Conservation (phyloP, 1,284 basidiomycete genomes). For the Ceratobasidium sp. region DNA sequence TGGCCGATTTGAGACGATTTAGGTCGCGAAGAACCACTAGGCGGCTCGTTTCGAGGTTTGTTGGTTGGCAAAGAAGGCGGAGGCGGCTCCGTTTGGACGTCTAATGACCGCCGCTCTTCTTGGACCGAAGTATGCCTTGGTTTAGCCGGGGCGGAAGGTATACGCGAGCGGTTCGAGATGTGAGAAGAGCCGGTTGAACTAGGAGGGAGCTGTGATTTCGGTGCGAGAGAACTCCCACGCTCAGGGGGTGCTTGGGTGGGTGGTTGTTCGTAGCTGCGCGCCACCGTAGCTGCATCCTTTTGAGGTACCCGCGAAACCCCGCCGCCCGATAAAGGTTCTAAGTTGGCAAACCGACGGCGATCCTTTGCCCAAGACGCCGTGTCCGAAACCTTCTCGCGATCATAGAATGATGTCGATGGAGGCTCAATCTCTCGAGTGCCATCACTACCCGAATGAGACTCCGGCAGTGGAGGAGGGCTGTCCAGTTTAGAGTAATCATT, state of each 20-base stretch:
- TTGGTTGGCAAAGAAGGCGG: neutral
- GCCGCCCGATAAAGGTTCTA: neutral
- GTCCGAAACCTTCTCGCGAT: conserved; percentile 19
- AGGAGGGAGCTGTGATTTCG: neutral
- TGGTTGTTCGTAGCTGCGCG: neutral
- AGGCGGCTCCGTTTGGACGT: neutral
- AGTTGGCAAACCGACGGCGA: conserved; percentile 26
- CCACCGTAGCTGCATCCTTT: neutral
- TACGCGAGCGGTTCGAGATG: neutral
- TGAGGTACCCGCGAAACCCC: neutral
- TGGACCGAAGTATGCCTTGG: neutral
- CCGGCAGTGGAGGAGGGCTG: conserved; percentile 21
- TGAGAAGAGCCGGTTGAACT: neutral
- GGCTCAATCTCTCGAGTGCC: neutral
- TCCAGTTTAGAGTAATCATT: neutral
- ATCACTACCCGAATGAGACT: conserved; percentile 32
- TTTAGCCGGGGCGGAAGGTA: conserved; percentile 1
- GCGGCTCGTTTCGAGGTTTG: neutral
- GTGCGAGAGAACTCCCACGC: neutral
- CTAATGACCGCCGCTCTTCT: neutral
- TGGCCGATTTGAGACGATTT: neutral
- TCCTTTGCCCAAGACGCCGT: conserved; percentile 30
- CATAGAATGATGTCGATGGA: neutral
- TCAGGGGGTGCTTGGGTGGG: neutral
- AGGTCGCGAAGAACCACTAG: neutral